phyloP scores from a whole-genome alignment of 129 eudicot species.

The Flaveria linearis region DNA sequence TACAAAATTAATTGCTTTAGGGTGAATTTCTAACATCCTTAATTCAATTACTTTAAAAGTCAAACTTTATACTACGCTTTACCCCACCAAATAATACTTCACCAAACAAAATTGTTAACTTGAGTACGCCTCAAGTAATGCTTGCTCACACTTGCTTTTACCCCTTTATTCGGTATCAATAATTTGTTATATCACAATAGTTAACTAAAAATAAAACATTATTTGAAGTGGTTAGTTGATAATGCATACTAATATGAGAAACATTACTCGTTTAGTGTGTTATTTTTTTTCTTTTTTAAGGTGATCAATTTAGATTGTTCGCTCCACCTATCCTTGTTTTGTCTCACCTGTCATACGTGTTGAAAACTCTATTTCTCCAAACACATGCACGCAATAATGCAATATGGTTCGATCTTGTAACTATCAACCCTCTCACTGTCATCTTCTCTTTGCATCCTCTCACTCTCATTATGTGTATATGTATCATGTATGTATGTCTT shows the following conservation, averaged over 20 bases:
- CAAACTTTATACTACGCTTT: conserved; percentile 8
- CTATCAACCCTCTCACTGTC: neutral
- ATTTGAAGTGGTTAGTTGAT: neutral
- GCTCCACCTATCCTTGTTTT: conserved; percentile 12
- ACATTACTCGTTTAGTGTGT: neutral
- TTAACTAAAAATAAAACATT: neutral
- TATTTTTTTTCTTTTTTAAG: neutral
- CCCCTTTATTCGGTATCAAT: neutral
- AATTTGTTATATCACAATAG: neutral
- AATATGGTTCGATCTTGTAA: neutral
- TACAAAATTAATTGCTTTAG: too few relatives aligned
- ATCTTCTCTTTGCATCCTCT: neutral
- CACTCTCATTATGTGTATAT: too few relatives aligned
- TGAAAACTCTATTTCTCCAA: conserved; percentile 32
- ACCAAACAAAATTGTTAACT: neutral
- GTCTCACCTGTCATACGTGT: neutral
- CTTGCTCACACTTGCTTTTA: conserved; percentile 12
- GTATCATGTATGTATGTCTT: too few relatives aligned
- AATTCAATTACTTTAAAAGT: conserved; percentile 1
- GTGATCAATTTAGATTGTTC: neutral
- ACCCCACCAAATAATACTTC: conserved; percentile 13
- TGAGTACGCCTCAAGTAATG: conserved; percentile 31
- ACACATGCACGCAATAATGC: conserved; percentile 16
- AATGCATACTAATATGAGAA: neutral
- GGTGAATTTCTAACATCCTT: neutral